These are phyloP conservation scores for Colletotrichum filicis DNA, from an alignment of 2,329 filamentous ascomycete species.

Conservation along the genomic window DNA sequence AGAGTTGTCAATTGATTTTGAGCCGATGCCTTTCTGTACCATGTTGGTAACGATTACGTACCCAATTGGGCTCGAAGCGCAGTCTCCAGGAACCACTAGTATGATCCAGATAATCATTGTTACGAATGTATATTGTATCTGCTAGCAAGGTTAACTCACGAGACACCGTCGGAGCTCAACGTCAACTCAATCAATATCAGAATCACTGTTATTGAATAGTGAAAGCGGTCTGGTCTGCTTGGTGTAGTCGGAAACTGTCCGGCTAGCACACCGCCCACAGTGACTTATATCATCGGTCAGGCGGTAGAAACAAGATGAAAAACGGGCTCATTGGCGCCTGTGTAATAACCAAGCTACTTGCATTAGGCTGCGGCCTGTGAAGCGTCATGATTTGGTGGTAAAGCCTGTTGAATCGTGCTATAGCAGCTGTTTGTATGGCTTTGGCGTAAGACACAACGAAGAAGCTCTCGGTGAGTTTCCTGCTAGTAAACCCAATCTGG, in stretches of 20 bases:
- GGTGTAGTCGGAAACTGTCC: neutral
- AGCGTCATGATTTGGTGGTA: neutral
- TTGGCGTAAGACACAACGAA: neutral
- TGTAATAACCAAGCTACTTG: neutral
- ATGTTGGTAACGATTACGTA: neutral
- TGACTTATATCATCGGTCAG: neutral
- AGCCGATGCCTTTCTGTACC: neutral
- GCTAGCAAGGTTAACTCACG: neutral
- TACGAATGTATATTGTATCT: neutral
- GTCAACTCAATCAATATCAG: neutral
- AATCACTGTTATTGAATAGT: neutral
- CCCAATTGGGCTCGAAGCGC: neutral
- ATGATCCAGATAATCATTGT: neutral
- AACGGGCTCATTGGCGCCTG: neutral
- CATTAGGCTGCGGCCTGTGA: neutral
- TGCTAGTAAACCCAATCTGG: conserved; percentile 24
- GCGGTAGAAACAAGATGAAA: neutral
- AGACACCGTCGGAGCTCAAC: neutral
- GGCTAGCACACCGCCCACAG: neutral
- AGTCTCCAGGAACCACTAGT: neutral
- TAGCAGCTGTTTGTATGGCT: conserved; percentile 1
- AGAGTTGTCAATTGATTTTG: neutral
- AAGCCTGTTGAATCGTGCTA: neutral
- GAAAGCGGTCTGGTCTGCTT: neutral
- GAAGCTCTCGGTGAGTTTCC: neutral